Percentiles rank a stretch among this genome's conserved stretches.
These are phyloP conservation scores for Blastobotrys persicus DNA, from an alignment of 1,139 yeast species.

Conservation along the genomic window DNA sequence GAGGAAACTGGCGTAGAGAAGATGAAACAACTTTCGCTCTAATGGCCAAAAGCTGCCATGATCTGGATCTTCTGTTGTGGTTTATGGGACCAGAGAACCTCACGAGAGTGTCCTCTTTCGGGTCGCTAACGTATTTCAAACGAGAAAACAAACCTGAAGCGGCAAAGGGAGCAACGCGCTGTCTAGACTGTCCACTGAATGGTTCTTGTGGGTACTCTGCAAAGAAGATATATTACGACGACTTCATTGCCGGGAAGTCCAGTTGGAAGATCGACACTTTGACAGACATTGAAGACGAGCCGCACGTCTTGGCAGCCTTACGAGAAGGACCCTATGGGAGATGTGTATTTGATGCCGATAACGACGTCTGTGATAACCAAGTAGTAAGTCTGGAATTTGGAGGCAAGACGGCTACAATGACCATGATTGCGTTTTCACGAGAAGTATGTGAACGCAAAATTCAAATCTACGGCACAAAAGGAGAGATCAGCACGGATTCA, in stretches of 20 bases:
- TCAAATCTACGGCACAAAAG: constrained; percentile 30
- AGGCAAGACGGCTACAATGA: constrained; percentile 31
- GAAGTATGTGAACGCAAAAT: constrained; percentile 30
- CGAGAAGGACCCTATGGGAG: constrained; percentile 28
- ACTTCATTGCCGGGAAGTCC: constrained; percentile 21
- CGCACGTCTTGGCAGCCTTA: constrained; percentile 26
- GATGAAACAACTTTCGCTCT: constrained; percentile 29
- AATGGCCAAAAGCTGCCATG: constrained; percentile 35
- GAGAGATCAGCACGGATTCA: constrained; percentile 30
- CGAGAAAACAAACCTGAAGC: constrained; percentile 28
- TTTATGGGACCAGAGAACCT: constrained; percentile 27
- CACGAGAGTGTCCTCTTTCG: constrained; percentile 29
- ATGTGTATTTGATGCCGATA: constrained; percentile 31
- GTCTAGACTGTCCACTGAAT: constrained; percentile 27
- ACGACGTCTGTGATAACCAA: constrained; percentile 33
- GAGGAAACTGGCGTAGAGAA: constrained; percentile 32
- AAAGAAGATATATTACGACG: constrained; percentile 27
- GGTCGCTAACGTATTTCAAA: constrained; percentile 27
- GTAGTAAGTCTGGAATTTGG: constrained; percentile 30
- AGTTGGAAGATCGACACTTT: constrained; percentile 21
- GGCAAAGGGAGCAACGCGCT: constrained; percentile 26
- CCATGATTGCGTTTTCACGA: constrained; percentile 31
- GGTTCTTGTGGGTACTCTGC: constrained; percentile 30
- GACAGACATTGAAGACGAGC: constrained; percentile 30
- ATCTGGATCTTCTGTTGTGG: constrained; percentile 32